Base-by-base conservation (phyloP, 1,139 yeast species). In the Taiozyma sp. region DNA sequence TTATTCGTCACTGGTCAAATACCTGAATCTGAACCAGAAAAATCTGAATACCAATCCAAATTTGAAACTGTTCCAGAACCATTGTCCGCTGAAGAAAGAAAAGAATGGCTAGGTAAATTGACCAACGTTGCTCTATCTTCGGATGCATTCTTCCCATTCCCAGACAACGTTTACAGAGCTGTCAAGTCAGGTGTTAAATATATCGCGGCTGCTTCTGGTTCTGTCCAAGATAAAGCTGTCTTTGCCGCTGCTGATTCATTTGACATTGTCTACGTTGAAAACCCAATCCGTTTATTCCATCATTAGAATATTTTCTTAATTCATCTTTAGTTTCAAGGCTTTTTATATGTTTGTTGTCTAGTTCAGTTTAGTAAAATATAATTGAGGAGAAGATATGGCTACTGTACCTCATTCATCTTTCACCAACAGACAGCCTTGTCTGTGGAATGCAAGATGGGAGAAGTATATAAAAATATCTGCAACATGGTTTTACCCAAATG, bases 141-240 rank as follows among this genome's bases (percentile, higher is more conserved):
- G 4, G 99, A 93, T 70, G 99, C 99, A 42, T 93, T 93, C 81
- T 93, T 93, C 95, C 99, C 99, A 73, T 93, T 93, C 93, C 95
- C 98, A 59, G 99, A 93, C 73, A 93, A 95, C 67, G 97, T 95
- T 62, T 90, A 91, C 81, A 83, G 99, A 71, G 98, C 98, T 56
- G 97, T 85, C 50, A 84, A 88, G 76, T 86, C 96, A 28, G 99
- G 99, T 69, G 99, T 90, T 63, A 89, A 88, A 73, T 93, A 76
- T 74, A 79, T 93, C 66, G 95, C 97, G 63, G 99, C 99, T 49
- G 97, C 99, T 56, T 81, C 95, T 49, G 99, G 99, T 49, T 89
- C 97, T 19, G 97, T 95, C 57, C 93, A 89, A 91, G 99, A 93
- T 73, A 85, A 88, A 77, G 96, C 93, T 52, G 99, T 93, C 47